Base-by-base conservation (phyloP, 1,284 basidiomycete genomes). In the Fistulina hepatica region DNA sequence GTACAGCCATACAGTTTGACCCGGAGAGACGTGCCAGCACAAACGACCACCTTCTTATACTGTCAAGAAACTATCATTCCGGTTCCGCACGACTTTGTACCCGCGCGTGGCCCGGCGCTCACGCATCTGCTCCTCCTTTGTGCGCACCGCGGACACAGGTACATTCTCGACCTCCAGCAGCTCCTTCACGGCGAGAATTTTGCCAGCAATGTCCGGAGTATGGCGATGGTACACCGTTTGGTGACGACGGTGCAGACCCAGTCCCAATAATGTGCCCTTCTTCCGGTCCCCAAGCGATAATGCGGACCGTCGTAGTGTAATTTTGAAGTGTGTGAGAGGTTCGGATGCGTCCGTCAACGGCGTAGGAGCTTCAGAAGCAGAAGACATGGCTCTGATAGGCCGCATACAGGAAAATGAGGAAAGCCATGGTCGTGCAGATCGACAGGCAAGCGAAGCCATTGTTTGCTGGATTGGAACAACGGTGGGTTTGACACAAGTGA, bases 121-220 rank as follows among this genome's bases (percentile, higher is more conserved):
- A 48, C 59, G 53, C 49, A 73, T 66, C 61, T 77, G 72, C 57
- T 83, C 67, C 44, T 68, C 61, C 55, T 78, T 76, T 7, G 73
- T 77, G 58, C 67, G 65, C 21, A 88, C 81, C 36, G 67, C 63
- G 22, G 67, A 64, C 21, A 60, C 60, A 1, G 77, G 68, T 11
- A 92, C 85, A 52, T 90, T 91, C 53, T 82, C 71, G 38, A 91
- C 88, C 51, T 81, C 75, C n/a, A 92, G 71, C 23, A 92, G 63
- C 63, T 92, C 88, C 65, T 92, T 92, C 40, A 91, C 75, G 10
- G 64, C 61, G 26, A 92, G 65, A 36, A 92, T 85, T 54, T 84
- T 85, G 17, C 88, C 88, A 0, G 86, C 88, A 16, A 75, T 68
- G 43, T 81, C 80, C 0, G 78, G 74, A 0, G 68, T 67, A 46